Evolutionary conservation across 345 rosid species (phyloP), one percentile per base, ranked within the genome.

Genomic region (Acer saccharum): DNA sequence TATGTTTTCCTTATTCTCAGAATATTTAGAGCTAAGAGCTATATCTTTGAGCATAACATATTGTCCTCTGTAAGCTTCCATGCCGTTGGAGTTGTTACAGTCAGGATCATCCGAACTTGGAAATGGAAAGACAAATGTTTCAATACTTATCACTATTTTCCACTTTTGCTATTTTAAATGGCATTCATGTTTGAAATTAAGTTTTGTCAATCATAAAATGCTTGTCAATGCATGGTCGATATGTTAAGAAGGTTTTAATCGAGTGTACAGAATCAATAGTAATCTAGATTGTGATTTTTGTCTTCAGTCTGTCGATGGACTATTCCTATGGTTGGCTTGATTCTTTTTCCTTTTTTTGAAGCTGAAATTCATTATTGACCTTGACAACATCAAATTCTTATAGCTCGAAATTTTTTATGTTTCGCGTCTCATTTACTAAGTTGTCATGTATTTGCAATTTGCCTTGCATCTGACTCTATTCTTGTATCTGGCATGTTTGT

Each of bases 401-500:
- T 27, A 2, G 29, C n/a, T 44, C 12, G 52, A 10, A 9, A 62
- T 46, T 18, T 50, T 6, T 4, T 43, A 14, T 23, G 50, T 65
- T 27, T 62, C 7, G 23, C n/a, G 25, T 65, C 25, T 64, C 32
- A 44, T 44, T 18, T 44, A 29, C 54, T 63, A 62, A 63, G 46
- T 27, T 46, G 7, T 10, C 27, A 29, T 65, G 6, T 44, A 44
- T 21, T 63, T 16, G 29, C 43, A 61, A 9, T 55, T 67, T 71
- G 25, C 35, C 67, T 60, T 50, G 69, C 69, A 62, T 54, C 80
- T n/a, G 48, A 79, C 55, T 48, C 11, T 68, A 21, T 69, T 71
- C 14, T 74, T 73, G 48, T 23, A 43, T 77, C 71, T 69, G 80
- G 60, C 83, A 54, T 63, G 73, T 7, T 54, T 44, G 2, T 77